Evolutionary conservation across 2,329 filamentous ascomycete genomes (phyloP), one percentile per base, ranked within the genome.

Genomic region (Clonostachys rosea): DNA sequence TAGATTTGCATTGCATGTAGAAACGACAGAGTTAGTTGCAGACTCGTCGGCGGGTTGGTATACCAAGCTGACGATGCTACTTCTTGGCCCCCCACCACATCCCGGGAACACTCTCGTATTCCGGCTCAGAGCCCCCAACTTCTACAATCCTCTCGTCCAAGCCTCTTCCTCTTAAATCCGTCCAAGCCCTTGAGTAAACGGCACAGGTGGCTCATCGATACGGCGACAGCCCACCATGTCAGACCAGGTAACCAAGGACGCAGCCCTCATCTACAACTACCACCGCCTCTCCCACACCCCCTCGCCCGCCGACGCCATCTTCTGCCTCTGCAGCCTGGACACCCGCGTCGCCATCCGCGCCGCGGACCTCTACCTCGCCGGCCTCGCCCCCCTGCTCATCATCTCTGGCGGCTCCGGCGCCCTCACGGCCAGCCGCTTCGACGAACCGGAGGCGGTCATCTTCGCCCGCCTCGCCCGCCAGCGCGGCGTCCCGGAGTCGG

Each of bases 261-360:
- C 69, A 11, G 55, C 59, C 42, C 53, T 60, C 18, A 52, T 75
- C 33, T 75, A 72, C 56, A 61, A 69, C 47, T 75, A 73, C 55
- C 71, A 72, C 56, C 69, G 55, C 49, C 65, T 69, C 35, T 50
- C 48, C 44, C 40, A 45, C 16, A 16, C 40, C 43, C 17, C 37
- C 43, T 33, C 40, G 59, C 45, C 62, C 11, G 65, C 66, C 44
- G 65, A 69, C 47, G 69, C 70, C 46, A 60, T 74, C 48, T 75
- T 75, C 62, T 69, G 67, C 56, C 65, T 75, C 41, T 73, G 71
- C 59, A 73, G 68, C 53, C 70, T 74, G 49, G 71, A 74, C 57
- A 62, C 61, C 5, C 69, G 71, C 47, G 67, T 75, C 36, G 71
- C 71, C 45, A 52, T 56, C 37, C 63, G 64, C 40, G 71, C 70